phyloP scores from a whole-genome alignment of 495 filamentous ascomycete genomes.

The Penicillium tannophilum region DNA sequence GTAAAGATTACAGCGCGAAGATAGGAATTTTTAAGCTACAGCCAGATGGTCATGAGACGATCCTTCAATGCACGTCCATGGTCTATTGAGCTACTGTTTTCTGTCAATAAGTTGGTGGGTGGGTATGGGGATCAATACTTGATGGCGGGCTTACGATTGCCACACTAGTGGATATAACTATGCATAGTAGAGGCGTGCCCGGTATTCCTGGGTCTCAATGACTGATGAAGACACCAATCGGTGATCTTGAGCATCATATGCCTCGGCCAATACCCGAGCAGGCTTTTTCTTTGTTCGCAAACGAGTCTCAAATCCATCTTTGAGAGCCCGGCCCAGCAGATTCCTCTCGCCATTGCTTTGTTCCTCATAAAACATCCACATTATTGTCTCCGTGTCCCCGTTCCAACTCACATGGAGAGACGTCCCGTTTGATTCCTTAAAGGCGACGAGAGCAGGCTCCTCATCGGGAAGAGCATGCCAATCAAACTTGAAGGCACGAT shows the following conservation, averaged over 20 bases:
- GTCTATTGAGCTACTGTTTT: not conserved
- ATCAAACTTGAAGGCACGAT: conserved; percentile 23
- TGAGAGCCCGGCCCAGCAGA: conserved; percentile 21
- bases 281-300: conserved; percentile 8
- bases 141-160: not conserved
- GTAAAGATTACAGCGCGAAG: not conserved
- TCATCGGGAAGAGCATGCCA: conserved; percentile 22
- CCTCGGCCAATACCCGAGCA: conserved; percentile 13
- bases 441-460: conserved; percentile 26
- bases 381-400: conserved; percentile 32
- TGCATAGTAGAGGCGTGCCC: conserved; percentile 6
- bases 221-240: conserved; percentile 13
- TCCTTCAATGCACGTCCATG: not conserved
- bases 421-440: conserved; percentile 21
- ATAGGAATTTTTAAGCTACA: not conserved
- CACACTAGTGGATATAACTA: not conserved
- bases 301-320: conserved; percentile 28
- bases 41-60: not conserved
- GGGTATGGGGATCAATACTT: not conserved
- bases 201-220: conserved; percentile 10
- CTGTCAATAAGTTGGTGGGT: not conserved
- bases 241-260: conserved; percentile 9
- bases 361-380: conserved; percentile 29
- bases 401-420: conserved; percentile 36
- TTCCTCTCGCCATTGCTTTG: conserved; percentile 10